Evolutionary conservation across 768 basidiomycete genomes (phyloP).

Genomic region (Amanita fuliginea): DNA sequence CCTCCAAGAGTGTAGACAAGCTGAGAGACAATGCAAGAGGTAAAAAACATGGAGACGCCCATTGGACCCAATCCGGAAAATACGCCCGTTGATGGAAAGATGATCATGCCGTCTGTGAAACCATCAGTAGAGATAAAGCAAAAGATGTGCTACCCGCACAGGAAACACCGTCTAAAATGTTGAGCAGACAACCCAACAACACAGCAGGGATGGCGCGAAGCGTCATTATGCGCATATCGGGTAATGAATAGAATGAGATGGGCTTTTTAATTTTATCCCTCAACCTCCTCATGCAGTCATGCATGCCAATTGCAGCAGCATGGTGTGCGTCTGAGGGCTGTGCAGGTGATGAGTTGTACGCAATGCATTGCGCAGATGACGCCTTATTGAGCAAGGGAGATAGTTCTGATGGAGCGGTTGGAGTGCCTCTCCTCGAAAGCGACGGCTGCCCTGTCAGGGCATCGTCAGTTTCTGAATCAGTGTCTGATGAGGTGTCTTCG

Average conservation of each 20-base stretch:
- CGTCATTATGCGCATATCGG: constrained; percentile 18
- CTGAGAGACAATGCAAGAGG: constrained; percentile 75
- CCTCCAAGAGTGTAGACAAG: constrained; percentile 80
- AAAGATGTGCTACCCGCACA: constrained; percentile 38
- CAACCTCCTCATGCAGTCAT: background rate
- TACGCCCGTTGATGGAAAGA: constrained; percentile 77
- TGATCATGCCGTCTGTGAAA: constrained; percentile 79
- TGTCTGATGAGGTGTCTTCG: background rate
- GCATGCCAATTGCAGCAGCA: too few species aligned
- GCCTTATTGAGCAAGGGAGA: background rate
- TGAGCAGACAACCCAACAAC: constrained; percentile 72
- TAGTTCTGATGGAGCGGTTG: background rate
- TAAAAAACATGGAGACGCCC: constrained; percentile 95
- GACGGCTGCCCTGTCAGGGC: background rate
- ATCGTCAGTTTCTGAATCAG: background rate
- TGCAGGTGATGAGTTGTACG: background rate
- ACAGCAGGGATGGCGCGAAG: constrained; percentile 67
- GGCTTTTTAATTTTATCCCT: background rate
- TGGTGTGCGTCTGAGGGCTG: too few species aligned
- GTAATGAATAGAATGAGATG: background rate
- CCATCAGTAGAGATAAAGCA: background rate
- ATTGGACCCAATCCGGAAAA: constrained; percentile 76
- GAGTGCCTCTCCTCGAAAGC: background rate
- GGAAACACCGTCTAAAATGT: constrained; percentile 88
- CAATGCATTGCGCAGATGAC: background rate